Conservation (phyloP, 2,329 filamentous ascomycete species). For the Diaporthe sp. region DNA sequence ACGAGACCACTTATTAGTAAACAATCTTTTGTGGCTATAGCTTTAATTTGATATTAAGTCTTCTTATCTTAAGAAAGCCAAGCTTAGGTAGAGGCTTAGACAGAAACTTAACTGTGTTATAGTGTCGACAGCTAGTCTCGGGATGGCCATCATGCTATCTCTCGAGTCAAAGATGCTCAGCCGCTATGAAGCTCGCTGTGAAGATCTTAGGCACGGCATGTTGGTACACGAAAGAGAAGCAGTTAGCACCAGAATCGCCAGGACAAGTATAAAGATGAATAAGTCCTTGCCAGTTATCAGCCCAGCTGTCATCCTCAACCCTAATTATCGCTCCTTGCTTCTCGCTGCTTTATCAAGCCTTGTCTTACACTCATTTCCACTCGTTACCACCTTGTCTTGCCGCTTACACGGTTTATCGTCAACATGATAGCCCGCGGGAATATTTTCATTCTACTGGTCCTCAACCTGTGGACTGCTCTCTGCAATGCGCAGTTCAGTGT, state of each 20-base stretch:
- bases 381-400: background rate
- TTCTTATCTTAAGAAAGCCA: background rate
- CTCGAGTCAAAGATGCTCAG: background rate
- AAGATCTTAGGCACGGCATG: background rate
- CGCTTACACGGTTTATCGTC: background rate
- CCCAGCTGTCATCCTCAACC: background rate
- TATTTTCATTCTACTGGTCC: background rate
- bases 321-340: background rate
- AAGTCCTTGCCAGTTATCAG: background rate
- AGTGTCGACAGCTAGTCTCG: background rate
- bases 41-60: background rate
- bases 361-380: background rate
- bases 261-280: background rate
- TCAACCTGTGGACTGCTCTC: constrained; percentile 3
- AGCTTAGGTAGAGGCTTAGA: background rate
- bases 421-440: background rate
- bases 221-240: background rate
- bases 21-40: background rate
- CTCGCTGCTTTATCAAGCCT: background rate
- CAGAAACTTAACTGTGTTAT: background rate
- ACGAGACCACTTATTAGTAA: background rate
- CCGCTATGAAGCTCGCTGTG: background rate
- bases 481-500: constrained; percentile 15
- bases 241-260: background rate
- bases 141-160: background rate